These are phyloP conservation scores for Poa pratensis DNA, from an alignment of 176 grass and related monocot species.

Conservation along the genomic window DNA sequence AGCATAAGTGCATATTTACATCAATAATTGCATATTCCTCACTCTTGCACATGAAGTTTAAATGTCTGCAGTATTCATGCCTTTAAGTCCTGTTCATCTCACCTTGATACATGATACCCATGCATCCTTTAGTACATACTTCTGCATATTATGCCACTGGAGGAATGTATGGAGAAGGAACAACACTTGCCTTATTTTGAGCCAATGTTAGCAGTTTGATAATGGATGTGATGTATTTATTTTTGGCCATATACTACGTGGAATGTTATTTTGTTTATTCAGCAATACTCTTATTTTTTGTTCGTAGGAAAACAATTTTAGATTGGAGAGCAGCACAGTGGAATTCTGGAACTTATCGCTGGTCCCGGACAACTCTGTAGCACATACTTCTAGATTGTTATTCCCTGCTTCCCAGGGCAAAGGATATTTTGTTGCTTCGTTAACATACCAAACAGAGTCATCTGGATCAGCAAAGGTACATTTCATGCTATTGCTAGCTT, in stretches of 20 bases:
- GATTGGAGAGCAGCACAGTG: constrained; percentile 68
- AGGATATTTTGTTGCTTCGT: constrained; percentile 69
- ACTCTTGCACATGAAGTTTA: background rate
- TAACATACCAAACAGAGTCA: constrained; percentile 59
- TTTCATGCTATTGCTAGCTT: constrained; percentile 10
- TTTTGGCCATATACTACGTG: constrained; percentile 4
- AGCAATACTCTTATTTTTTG: constrained; percentile 40
- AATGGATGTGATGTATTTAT: background rate
- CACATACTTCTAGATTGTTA: constrained; percentile 74
- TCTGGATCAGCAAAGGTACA: constrained; percentile 71
- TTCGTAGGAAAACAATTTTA: constrained; percentile 75
- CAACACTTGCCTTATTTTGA: background rate
- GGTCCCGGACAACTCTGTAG: constrained; percentile 47
- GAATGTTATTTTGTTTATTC: constrained; percentile 27
- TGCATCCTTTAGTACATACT: constrained; percentile 21
- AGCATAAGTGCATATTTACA: background rate
- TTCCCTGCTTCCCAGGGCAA: constrained; percentile 68
- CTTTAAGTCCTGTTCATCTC: constrained; percentile 29
- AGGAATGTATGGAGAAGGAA: background rate
- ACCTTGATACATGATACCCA: constrained; percentile 3
- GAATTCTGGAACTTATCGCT: constrained; percentile 72
- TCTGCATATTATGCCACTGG: background rate
- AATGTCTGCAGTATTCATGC: background rate
- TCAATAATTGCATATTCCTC: constrained; percentile 17
- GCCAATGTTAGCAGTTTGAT: constrained; percentile 29